Base-by-base conservation (phyloP, 2,329 filamentous ascomycete genomes). In the Lasiodiplodia gonubiensis region DNA sequence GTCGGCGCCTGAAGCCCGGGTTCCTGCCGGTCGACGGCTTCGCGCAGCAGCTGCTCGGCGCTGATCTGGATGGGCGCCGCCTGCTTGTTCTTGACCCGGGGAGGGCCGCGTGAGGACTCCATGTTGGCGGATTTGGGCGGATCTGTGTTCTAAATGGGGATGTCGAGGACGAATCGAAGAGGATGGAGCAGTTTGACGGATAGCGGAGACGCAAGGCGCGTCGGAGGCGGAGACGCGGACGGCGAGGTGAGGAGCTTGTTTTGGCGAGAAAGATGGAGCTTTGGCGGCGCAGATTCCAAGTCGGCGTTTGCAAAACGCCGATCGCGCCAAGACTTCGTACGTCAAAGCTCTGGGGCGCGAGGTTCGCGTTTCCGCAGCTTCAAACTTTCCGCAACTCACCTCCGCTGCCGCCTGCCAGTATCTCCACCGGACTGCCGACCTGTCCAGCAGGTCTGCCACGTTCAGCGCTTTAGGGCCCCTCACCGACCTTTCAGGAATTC, bases 11-110 rank as follows among this genome's bases (percentile, higher is more conserved):
- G 91, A 65, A 98, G 83, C 49, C 88, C 88, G 39, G 90, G 89
- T 81, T 99, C 95, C 82, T 98, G 95, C 69, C 95, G 89, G 81
- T 99, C 95, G 71, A 98, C 95, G 71, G 95, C 95, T 84, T 99
- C 95, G 73, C 95, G 92, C 52, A 99, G 89, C 70, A 99, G 90
- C 84, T 99, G 95, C 81, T 99, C 95, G 72, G 95, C 95, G 72
- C 92, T 96, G 78, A 99, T 97, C 82, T 98, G 81, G 68, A 82
- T 75, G 52, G 81, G 92, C 82, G 94, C 94, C 1, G 95, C 87
- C 71, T 92, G 93, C 90, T 99, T 99, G 86, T 99, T 98, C 82
- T 98, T 98, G 85, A 99, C 95, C 87, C 93, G 86, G 14, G 95
- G 94, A 68, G 95, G 94, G 74, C 94, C 95, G 71, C 94, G 90